Conservation (phyloP, 2,329 filamentous ascomycete genomes). For the Colletotrichum sidae region DNA sequence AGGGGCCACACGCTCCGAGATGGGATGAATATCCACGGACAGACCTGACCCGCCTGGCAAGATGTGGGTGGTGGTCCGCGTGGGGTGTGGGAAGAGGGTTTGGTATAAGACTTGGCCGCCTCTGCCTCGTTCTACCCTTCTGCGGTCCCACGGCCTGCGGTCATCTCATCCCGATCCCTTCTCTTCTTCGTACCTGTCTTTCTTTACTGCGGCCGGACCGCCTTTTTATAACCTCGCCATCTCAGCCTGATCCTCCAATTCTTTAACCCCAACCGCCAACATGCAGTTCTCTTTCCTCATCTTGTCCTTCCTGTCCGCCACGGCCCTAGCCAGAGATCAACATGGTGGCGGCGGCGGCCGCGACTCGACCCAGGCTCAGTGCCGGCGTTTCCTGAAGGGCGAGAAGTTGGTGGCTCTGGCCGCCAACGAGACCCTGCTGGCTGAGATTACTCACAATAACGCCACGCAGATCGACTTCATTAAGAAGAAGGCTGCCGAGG, state of each 20-base stretch:
- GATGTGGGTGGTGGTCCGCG: constrained; percentile 13
- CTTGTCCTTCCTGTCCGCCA: constrained; percentile 20
- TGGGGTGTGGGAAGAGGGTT: constrained; percentile 30
- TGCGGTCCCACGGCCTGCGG: constrained; percentile 17
- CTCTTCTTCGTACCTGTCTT: constrained; percentile 20
- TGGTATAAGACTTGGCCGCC: constrained; percentile 34
- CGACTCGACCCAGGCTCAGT: constrained; percentile 47
- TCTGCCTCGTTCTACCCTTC: neutral
- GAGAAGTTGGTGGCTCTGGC: constrained; percentile 46
- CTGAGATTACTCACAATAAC: constrained; percentile 48
- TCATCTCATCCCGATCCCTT: constrained; percentile 32
- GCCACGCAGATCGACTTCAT: constrained; percentile 49
- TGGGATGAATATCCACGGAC: constrained; percentile 29
- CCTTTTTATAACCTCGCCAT: constrained; percentile 12
- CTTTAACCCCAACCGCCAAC: constrained; percentile 12
- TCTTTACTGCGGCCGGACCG: constrained; percentile 36
- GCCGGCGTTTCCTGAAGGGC: constrained; percentile 46
- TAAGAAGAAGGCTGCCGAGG: constrained; percentile 49
- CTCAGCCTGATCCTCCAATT: neutral
- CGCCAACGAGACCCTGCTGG: constrained; percentile 50
- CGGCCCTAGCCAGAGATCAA: constrained; percentile 44
- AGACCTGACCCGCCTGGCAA: constrained; percentile 15
- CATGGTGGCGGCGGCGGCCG: constrained; percentile 38
- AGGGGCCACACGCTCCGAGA: constrained; percentile 5
- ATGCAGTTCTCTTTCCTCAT: constrained; percentile 36